These are phyloP conservation scores for Astrothelium subdiscretum DNA, from an alignment of 495 filamentous ascomycete genomes.

Conservation along the genomic window DNA sequence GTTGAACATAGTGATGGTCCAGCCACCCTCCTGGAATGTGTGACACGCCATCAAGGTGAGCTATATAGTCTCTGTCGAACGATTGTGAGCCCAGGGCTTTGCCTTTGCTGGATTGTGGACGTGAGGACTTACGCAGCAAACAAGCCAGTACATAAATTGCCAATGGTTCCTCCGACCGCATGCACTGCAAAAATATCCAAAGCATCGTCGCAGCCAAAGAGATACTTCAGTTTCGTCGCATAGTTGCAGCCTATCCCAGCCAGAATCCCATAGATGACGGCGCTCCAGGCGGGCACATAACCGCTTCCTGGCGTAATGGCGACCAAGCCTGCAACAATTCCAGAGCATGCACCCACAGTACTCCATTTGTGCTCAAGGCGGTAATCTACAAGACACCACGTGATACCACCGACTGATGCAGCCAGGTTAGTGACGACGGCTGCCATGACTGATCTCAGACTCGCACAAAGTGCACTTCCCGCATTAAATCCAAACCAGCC, in stretches of 20 bases:
- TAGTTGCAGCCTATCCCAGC: conserved; percentile 85
- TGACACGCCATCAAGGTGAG: conserved; percentile 67
- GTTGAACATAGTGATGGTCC: conserved; percentile 80
- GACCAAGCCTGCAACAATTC: conserved; percentile 83
- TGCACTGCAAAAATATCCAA: conserved; percentile 94
- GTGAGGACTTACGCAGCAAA: conserved; percentile 64
- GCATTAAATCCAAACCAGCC: conserved; percentile 99
- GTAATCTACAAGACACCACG: conserved; percentile 94
- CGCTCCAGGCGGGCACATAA: conserved; percentile 83
- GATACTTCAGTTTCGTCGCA: conserved; percentile 91
- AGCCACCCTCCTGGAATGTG: conserved; percentile 78
- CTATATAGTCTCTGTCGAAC: conserved; percentile 60
- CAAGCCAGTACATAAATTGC: conserved; percentile 80
- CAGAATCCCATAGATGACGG: conserved; percentile 79
- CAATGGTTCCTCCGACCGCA: conserved; percentile 74
- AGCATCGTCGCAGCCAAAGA: conserved; percentile 76
- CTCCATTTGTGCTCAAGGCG: conserved; percentile 92
- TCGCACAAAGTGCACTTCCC: conserved; percentile 79
- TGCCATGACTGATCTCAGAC: conserved; percentile 75
- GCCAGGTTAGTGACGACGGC: conserved; percentile 61
- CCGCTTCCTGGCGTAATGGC: conserved; percentile 89
- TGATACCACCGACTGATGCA: conserved; percentile 79
- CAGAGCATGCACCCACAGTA: conserved; percentile 92
- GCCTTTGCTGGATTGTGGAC: neutral
- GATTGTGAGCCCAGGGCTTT: neutral